A percentile compares a stretch with the other conserved stretches of the same genome.
Conservation (phyloP, 352 stramenopile genomes). For the Globisporangium apiculatum region DNA sequence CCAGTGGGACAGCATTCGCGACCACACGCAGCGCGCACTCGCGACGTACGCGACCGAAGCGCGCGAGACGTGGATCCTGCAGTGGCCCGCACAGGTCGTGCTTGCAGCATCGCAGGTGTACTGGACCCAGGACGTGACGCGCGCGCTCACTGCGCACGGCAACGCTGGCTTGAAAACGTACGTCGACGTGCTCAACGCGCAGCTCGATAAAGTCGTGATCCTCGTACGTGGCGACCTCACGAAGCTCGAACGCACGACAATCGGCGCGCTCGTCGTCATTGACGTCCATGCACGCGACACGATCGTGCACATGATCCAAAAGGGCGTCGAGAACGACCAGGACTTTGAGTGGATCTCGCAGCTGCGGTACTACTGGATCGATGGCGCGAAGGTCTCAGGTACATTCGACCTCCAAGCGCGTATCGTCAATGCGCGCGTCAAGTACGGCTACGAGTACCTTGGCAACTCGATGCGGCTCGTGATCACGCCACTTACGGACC, state of each 20-base stretch:
- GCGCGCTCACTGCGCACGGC: slow-evolving; percentile 68
- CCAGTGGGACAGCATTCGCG: slow-evolving; percentile 89
- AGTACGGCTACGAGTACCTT: slow-evolving; percentile 90
- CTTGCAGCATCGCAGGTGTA: slow-evolving; percentile 90
- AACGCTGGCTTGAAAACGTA: slow-evolving; percentile 72
- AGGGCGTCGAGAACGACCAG: slow-evolving; percentile 77
- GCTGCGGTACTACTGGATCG: slow-evolving; percentile 91
- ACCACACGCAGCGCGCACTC: slow-evolving; percentile 87
- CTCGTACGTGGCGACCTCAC: slow-evolving; percentile 89
- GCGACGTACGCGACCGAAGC: slow-evolving; percentile 70
- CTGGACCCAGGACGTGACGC: slow-evolving; percentile 91
- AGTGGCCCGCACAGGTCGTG: slow-evolving; percentile 93
- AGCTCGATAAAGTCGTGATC: slow-evolving; percentile 89
- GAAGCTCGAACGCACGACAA: slow-evolving; percentile 89
- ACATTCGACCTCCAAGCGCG: slow-evolving; percentile 75
- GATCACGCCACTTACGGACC: slow-evolving; percentile 93
- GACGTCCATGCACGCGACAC: slow-evolving; percentile 91
- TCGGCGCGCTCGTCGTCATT: slow-evolving; percentile 90
- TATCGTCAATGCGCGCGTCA: slow-evolving; percentile 85
- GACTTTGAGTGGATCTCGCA: slow-evolving; percentile 94
- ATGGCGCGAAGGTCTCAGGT: slow-evolving; percentile 41
- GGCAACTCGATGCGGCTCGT: slow-evolving; percentile 91
- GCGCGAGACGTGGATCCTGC: slow-evolving; percentile 88
- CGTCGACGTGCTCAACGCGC: slow-evolving; percentile 74
- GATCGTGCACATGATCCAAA: slow-evolving; percentile 89